Evolutionary conservation across 2,329 filamentous ascomycete species (phyloP).

Genomic region (Cyanodermella asteris): DNA sequence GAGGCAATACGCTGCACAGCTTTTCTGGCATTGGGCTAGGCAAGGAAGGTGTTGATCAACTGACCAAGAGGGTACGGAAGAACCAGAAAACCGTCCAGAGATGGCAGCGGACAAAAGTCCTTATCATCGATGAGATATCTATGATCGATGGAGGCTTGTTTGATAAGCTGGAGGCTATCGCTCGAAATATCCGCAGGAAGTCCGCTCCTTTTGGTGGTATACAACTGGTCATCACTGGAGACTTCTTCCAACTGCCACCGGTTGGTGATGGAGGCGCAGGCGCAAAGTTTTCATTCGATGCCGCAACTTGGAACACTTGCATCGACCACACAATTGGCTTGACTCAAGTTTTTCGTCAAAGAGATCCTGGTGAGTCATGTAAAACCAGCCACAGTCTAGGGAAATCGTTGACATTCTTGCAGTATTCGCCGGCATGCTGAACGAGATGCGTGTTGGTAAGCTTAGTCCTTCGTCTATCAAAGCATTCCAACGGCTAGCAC

Average conservation of each 20-base stretch:
- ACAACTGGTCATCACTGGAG: slow-evolving; percentile 82
- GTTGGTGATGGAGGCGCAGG: slow-evolving; percentile 58
- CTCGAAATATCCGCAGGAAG: slow-evolving; percentile 68
- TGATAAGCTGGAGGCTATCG: slow-evolving; percentile 82
- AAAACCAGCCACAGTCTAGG: background rate
- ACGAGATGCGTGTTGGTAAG: slow-evolving; percentile 84
- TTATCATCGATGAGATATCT: slow-evolving; percentile 87
- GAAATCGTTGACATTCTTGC: slow-evolving; percentile 11
- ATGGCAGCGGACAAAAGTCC: slow-evolving; percentile 70
- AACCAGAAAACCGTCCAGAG: slow-evolving; percentile 74
- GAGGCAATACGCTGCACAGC: slow-evolving; percentile 85
- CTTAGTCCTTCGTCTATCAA: slow-evolving; percentile 55
- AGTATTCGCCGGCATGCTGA: slow-evolving; percentile 86
- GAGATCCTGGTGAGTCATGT: slow-evolving; percentile 41
- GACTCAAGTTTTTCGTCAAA: slow-evolving; percentile 90
- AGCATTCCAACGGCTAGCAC: slow-evolving; percentile 50
- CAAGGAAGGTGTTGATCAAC: slow-evolving; percentile 58
- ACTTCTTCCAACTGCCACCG: slow-evolving; percentile 92
- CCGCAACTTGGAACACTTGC: slow-evolving; percentile 71
- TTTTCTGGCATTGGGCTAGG: slow-evolving; percentile 90
- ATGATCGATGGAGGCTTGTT: slow-evolving; percentile 98
- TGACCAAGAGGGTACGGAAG: slow-evolving; percentile 76
- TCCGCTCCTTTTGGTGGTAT: slow-evolving; percentile 88
- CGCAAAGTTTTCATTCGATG: slow-evolving; percentile 82
- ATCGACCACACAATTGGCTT: slow-evolving; percentile 91